A percentile compares a stretch with the other conserved stretches of the same genome.
Conservation (phyloP, 2,329 filamentous ascomycete genomes). For the Teratosphaeria destructans region DNA sequence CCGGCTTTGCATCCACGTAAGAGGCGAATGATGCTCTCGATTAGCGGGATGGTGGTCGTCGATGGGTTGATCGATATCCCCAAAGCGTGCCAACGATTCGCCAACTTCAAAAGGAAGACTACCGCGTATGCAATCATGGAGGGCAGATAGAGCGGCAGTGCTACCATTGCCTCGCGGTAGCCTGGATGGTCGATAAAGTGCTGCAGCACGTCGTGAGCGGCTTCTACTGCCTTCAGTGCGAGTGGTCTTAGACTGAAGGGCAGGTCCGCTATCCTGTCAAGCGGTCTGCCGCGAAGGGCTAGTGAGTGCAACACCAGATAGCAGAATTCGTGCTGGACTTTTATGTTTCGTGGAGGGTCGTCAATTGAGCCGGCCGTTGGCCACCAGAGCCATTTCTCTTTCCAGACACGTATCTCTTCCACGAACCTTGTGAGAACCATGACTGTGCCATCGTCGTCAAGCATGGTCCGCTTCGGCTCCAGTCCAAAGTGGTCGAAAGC, state of each 20-base stretch:
- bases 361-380: not conserved
- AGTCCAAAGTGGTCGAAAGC: not conserved
- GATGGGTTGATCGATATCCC: slow-evolving; percentile 6
- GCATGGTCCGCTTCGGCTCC: not conserved
- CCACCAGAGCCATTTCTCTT: not conserved
- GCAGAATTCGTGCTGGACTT: not conserved
- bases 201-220: not conserved
- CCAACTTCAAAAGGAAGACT: slow-evolving; percentile 7
- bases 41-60: slow-evolving; percentile 5
- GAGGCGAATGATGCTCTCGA: slow-evolving; percentile 4
- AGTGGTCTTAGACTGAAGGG: not conserved
- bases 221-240: not conserved
- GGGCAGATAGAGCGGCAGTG: slow-evolving; percentile 8
- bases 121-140: slow-evolving; percentile 9
- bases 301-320: not conserved
- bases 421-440: not conserved
- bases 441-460: not conserved
- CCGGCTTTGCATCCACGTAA: slow-evolving; percentile 7
- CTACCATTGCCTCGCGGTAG: slow-evolving; percentile 3
- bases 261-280: not conserved
- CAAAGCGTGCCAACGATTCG: slow-evolving; percentile 4
- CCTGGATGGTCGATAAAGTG: not conserved
- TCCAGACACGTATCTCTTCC: not conserved
- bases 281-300: not conserved
- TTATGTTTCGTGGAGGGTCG: not conserved